Evolutionary conservation across 2,329 filamentous ascomycete genomes (phyloP).

Genomic region (Aaosphaeria pasadenensis): DNA sequence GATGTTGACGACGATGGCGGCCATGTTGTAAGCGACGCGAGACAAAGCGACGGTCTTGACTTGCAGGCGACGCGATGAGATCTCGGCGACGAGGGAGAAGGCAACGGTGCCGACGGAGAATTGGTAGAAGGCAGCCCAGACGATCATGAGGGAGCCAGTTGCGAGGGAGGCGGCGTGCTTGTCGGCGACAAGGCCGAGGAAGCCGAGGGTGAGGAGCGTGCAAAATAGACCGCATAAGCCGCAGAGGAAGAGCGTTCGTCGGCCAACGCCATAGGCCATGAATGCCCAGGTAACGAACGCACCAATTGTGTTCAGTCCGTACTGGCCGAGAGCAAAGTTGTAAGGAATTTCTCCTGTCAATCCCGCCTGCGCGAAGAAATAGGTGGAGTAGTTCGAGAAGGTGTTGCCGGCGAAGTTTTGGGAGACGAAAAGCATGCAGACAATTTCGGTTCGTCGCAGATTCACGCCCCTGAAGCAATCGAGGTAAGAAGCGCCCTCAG

Average conservation of each 20-base stretch:
- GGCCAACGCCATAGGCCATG: slow-evolving; percentile 69
- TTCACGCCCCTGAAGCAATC: slow-evolving; percentile 46
- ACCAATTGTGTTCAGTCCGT: slow-evolving; percentile 64
- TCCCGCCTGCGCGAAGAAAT: slow-evolving; percentile 39
- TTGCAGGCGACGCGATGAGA: slow-evolving; percentile 75
- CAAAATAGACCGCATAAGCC: slow-evolving; percentile 56
- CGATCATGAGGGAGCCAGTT: slow-evolving; percentile 6
- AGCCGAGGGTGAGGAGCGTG: slow-evolving; percentile 73
- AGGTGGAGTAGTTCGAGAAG: slow-evolving; percentile 31
- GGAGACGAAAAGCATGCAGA: slow-evolving; percentile 44
- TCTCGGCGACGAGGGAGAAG: slow-evolving; percentile 72
- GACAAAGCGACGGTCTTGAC: slow-evolving; percentile 85
- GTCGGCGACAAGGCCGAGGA: slow-evolving; percentile 45
- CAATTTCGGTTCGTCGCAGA: slow-evolving; percentile 64
- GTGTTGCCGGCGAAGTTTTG: slow-evolving; percentile 24
- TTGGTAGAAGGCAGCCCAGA: slow-evolving; percentile 65
- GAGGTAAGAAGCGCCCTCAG: neutral
- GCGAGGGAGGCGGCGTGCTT: slow-evolving; percentile 36
- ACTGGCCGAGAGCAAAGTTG: slow-evolving; percentile 47
- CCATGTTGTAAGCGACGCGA: slow-evolving; percentile 67
- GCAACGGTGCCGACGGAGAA: slow-evolving; percentile 34
- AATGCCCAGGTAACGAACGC: slow-evolving; percentile 72
- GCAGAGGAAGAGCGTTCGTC: slow-evolving; percentile 69
- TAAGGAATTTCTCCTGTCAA: slow-evolving; percentile 30
- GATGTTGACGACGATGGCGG: slow-evolving; percentile 67